A percentile compares a stretch with the other conserved stretches of the same genome.
These are phyloP conservation scores for Yarrowia deformans DNA, from an alignment of 805 yeast species.

Conservation along the genomic window DNA sequence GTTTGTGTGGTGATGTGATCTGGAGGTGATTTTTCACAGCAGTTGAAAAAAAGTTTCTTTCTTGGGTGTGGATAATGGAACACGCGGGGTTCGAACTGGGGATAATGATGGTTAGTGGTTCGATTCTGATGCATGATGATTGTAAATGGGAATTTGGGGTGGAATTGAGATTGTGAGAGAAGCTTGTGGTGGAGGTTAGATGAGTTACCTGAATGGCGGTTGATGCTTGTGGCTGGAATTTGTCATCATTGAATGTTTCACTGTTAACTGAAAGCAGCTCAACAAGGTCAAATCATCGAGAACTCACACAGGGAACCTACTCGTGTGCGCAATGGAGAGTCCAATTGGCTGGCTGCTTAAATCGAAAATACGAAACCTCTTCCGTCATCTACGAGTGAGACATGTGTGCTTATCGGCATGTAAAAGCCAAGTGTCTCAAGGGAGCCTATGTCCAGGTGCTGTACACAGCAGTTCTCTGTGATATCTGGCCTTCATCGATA, in stretches of 20 bases:
- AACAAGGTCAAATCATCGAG: no score
- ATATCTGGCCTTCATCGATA: no score
- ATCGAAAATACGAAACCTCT: conserved; percentile 11
- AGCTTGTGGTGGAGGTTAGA: no score
- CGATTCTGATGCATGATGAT: background rate
- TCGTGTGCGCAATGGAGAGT: background rate
- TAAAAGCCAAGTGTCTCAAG: background rate
- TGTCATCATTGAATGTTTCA: no score
- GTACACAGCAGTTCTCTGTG: no score
- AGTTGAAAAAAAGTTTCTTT: conserved; percentile 14
- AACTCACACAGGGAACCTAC: background rate
- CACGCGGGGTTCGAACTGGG: conserved; percentile 12
- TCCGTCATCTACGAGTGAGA: background rate
- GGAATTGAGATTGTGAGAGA: no score
- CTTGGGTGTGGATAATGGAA: background rate
- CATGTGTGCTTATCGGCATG: background rate
- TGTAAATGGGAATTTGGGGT: no score
- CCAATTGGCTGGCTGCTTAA: conserved; percentile 25
- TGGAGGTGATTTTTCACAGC: conserved; percentile 30
- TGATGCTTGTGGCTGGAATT: no score
- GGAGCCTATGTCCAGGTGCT: no score
- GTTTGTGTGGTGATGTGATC: conserved; percentile 13
- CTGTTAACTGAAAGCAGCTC: no score
- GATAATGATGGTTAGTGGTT: background rate
- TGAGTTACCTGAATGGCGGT: no score